Conservation (phyloP, 2,329 filamentous ascomycete genomes). For the Epichloe sp. region DNA sequence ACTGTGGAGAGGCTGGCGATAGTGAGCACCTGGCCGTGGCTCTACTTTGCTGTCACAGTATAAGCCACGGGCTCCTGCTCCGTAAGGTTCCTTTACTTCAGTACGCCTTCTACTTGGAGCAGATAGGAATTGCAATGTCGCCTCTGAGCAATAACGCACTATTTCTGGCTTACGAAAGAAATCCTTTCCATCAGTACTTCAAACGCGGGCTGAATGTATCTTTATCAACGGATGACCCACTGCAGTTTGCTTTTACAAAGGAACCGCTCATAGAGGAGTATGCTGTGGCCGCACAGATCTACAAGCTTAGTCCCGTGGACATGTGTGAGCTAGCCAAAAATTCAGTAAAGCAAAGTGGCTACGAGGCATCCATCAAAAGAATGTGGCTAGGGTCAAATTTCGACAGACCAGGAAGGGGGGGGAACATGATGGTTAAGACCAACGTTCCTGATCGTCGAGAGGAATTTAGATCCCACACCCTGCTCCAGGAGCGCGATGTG, state of each 20-base stretch:
- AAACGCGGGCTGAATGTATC: conserved; percentile 90
- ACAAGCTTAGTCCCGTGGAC: conserved; percentile 90
- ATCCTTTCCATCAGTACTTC: conserved; percentile 94
- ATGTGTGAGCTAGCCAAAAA: conserved; percentile 98
- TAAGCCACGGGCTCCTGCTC: conserved; percentile 84
- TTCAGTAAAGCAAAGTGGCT: conserved; percentile 88
- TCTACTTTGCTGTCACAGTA: conserved; percentile 86
- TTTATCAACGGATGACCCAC: conserved; percentile 86
- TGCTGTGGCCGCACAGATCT: conserved; percentile 94
- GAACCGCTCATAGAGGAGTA: conserved; percentile 98
- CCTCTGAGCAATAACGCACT: conserved; percentile 94
- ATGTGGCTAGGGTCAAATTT: conserved; percentile 80
- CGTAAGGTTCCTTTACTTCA: conserved; percentile 90
- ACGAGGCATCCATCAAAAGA: conserved; percentile 77
- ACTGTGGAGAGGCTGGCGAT: conserved; percentile 94
- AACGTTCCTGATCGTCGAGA: conserved; percentile 91
- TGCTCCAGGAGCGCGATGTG: conserved; percentile 75
- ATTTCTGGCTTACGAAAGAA: conserved; percentile 92
- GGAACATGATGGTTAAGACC: conserved; percentile 89
- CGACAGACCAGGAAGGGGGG: conserved; percentile 60
- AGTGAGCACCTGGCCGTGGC: conserved; percentile 91
- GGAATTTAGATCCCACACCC: conserved; percentile 77
- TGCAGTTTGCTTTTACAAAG: conserved; percentile 97
- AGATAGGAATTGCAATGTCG: conserved; percentile 99
- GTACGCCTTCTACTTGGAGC: conserved; percentile 95